Conservation (phyloP, 148 eudicot genomes). For the Camellia granthamiana region DNA sequence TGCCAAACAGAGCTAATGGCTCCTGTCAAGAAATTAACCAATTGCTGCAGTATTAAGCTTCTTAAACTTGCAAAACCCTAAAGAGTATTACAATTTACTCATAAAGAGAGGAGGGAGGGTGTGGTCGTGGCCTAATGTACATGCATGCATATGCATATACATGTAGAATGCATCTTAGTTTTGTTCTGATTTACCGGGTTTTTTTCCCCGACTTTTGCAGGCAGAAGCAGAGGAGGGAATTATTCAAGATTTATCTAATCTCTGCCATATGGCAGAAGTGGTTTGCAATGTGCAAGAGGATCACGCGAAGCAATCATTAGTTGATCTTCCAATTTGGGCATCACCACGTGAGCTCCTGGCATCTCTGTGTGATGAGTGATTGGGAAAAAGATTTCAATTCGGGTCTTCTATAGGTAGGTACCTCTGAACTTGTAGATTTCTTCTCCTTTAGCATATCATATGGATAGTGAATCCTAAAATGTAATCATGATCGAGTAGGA, state of each 20-base stretch:
- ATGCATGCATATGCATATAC: too few relatives aligned
- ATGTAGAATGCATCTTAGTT: background rate
- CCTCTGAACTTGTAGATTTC: background rate
- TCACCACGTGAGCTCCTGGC: constrained; percentile 56
- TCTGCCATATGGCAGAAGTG: constrained; percentile 63
- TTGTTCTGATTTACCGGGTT: background rate
- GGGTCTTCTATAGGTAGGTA: background rate
- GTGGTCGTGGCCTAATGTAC: too few relatives aligned
- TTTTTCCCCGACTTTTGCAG: constrained; percentile 21
- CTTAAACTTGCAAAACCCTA: too few relatives aligned
- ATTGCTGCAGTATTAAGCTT: too few relatives aligned
- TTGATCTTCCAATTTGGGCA: constrained; percentile 56
- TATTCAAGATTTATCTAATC: constrained; percentile 36
- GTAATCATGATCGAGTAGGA: background rate
- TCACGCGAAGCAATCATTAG: constrained; percentile 27
- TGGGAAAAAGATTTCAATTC: background rate
- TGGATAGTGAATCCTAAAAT: background rate
- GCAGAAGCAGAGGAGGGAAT: constrained; percentile 62
- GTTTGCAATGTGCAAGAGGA: constrained; percentile 53
- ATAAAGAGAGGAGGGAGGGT: too few relatives aligned
- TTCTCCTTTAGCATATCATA: background rate
- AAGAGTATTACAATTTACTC: too few relatives aligned
- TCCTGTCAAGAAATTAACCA: too few relatives aligned
- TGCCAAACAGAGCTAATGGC: background rate
- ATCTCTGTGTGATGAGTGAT: constrained; percentile 26